Evolutionary conservation across 2,329 filamentous ascomycete genomes (phyloP).

Genomic region (Bipolaris sorokiniana): DNA sequence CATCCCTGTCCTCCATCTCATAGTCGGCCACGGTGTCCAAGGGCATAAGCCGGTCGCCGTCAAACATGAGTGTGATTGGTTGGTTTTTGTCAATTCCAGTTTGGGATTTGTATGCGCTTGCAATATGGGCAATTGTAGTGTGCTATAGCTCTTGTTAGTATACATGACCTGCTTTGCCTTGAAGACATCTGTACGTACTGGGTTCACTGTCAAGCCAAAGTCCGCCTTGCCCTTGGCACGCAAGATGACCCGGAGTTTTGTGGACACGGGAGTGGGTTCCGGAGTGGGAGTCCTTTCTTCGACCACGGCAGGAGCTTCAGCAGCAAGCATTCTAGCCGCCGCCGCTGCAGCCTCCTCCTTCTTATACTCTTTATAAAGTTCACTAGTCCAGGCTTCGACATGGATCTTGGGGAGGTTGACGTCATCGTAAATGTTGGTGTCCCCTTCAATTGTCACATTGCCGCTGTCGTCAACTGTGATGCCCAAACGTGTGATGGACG

Average conservation of each 20-base stretch:
- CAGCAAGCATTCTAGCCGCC: conserved; percentile 46
- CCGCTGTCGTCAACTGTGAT: conserved; percentile 58
- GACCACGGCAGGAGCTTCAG: conserved; percentile 32
- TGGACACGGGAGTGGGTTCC: conserved; percentile 24
- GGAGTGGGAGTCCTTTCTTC: conserved; percentile 27
- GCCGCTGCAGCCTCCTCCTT: conserved; percentile 38
- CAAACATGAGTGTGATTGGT: conserved; percentile 45
- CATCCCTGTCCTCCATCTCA: conserved; percentile 48
- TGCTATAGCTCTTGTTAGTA: conserved; percentile 29
- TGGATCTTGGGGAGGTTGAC: conserved; percentile 63
- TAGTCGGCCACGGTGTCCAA: conserved; percentile 40
- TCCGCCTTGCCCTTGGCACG: conserved; percentile 59
- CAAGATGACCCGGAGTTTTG: conserved; percentile 56
- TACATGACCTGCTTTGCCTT: not conserved
- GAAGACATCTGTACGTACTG: conserved; percentile 45
- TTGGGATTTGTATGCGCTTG: conserved; percentile 36
- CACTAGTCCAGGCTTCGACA: conserved; percentile 77
- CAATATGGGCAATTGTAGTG: conserved; percentile 41
- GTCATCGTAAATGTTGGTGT: conserved; percentile 60
- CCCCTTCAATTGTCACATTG: conserved; percentile 44
- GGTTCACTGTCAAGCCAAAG: conserved; percentile 57
- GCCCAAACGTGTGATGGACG: conserved; percentile 58
- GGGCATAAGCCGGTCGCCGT: conserved; percentile 46
- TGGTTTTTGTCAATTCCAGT: conserved; percentile 32
- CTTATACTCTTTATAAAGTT: conserved; percentile 63